Percentiles rank a stretch among this genome's conserved stretches.
phyloP scores from a whole-genome alignment of 192 early-diverging fungal genomes.

The Coemansia sp. region DNA sequence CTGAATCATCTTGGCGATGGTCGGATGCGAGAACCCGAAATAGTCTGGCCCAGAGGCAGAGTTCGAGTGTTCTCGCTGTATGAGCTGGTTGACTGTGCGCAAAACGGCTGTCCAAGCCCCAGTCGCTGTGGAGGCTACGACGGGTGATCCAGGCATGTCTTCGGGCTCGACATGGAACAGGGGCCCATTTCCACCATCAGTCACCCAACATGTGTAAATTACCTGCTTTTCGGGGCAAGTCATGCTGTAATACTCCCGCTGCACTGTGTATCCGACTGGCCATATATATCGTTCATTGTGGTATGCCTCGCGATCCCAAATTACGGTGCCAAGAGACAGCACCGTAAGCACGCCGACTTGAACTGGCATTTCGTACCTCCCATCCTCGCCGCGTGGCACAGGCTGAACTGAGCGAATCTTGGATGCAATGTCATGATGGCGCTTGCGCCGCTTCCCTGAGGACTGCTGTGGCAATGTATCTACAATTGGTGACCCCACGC shows the following conservation, averaged over 20 bases:
- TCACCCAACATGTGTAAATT: conserved; percentile 70
- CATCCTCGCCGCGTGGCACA: conserved; percentile 61
- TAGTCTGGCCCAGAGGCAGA: conserved; percentile 89
- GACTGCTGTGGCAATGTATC: not conserved
- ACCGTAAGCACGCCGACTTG: conserved; percentile 81
- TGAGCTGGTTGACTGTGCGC: conserved; percentile 77
- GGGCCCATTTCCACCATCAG: conserved; percentile 79
- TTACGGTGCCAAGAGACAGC: conserved; percentile 70
- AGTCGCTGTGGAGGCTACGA: conserved; percentile 78
- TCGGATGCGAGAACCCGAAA: conserved; percentile 88
- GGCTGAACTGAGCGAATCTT: conserved; percentile 51
- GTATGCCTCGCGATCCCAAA: conserved; percentile 75
- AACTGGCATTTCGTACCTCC: conserved; percentile 76
- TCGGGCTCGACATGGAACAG: conserved; percentile 83
- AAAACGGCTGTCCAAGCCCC: conserved; percentile 90
- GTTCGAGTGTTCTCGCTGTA: conserved; percentile 78
- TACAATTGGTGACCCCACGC: not conserved
- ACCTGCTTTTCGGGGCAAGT: conserved; percentile 63
- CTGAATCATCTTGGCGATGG: conserved; percentile 86
- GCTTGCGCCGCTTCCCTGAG: conserved; percentile 41
- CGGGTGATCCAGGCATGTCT: conserved; percentile 70
- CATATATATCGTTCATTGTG: conserved; percentile 93
- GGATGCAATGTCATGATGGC: conserved; percentile 48
- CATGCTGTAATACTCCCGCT: conserved; percentile 74
- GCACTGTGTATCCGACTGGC: conserved; percentile 85